phyloP scores from a whole-genome alignment of 2,329 filamentous ascomycete genomes.

The Myrmaecium sp. region DNA sequence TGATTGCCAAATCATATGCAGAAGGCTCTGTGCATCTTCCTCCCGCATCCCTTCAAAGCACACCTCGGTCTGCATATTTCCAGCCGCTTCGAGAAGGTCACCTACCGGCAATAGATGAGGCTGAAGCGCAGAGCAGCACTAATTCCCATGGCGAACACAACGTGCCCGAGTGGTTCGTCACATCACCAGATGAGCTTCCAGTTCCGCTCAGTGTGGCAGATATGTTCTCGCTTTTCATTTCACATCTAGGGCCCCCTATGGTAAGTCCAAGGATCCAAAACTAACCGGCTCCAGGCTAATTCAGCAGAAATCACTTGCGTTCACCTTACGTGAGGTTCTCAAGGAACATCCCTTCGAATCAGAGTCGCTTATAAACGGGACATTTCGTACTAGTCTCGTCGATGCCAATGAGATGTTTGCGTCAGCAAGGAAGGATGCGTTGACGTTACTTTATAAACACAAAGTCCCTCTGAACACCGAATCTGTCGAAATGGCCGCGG shows the following conservation, averaged over 20 bases:
- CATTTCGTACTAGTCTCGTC: slow-evolving; percentile 62
- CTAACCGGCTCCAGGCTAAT: no score
- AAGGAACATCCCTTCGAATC: slow-evolving; percentile 70
- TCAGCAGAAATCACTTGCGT: slow-evolving; percentile 64
- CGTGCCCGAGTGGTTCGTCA: neutral
- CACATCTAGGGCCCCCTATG: slow-evolving; percentile 79
- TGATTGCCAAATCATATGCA: slow-evolving; percentile 48
- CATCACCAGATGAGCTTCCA: slow-evolving; percentile 5
- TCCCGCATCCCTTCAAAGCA: slow-evolving; percentile 1
- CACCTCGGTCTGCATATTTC: slow-evolving; percentile 1
- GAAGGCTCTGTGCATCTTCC: no score
- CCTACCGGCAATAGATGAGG: slow-evolving; percentile 25
- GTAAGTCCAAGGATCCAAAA: no score
- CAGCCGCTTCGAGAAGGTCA: slow-evolving; percentile 1
- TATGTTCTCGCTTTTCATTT: slow-evolving; percentile 84
- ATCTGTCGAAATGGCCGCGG: slow-evolving; percentile 64
- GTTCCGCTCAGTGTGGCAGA: slow-evolving; percentile 39
- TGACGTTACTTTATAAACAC: slow-evolving; percentile 63
- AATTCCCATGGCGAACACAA: slow-evolving; percentile 4
- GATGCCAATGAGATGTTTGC: slow-evolving; percentile 72
- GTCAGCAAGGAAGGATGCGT: slow-evolving; percentile 53
- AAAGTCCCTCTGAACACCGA: slow-evolving; percentile 54
- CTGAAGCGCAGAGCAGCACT: slow-evolving; percentile 1
- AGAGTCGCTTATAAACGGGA: slow-evolving; percentile 53
- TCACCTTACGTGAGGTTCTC: slow-evolving; percentile 75